Percentiles rank a stretch among this genome's conserved stretches.
phyloP scores from a whole-genome alignment of 2,329 filamentous ascomycete species.

The Colletotrichum magnum region DNA sequence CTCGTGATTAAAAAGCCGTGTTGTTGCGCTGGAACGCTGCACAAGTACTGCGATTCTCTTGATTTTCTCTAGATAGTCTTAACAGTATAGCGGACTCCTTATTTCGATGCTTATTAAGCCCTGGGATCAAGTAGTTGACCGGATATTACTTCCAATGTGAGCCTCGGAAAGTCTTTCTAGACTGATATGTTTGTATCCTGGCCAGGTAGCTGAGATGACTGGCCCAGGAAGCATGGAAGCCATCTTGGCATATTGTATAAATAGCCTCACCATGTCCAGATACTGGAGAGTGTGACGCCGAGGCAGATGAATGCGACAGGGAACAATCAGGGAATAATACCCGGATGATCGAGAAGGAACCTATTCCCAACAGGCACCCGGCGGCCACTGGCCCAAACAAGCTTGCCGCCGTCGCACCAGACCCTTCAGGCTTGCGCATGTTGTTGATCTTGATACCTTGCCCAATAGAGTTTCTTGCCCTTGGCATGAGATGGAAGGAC shows the following conservation, averaged over 20 bases:
- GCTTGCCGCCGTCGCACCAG: constrained; percentile 18
- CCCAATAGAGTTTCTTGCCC: constrained; percentile 3
- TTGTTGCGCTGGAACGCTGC: too few species aligned
- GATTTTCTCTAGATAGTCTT: too few species aligned
- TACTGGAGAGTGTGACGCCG: not conserved
- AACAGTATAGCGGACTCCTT: too few species aligned
- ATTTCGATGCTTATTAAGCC: too few species aligned
- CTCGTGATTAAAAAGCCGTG: too few species aligned
- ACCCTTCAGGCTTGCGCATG: not conserved
- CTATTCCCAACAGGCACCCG: not conserved
- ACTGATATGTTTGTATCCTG: too few species aligned
- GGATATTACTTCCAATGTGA: too few species aligned
- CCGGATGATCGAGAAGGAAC: constrained; percentile 1
- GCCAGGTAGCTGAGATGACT: not conserved
- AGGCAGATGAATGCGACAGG: constrained; percentile 1
- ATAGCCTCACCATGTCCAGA: not conserved
- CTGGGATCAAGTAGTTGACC: too few species aligned
- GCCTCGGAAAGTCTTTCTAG: too few species aligned
- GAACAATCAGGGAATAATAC: constrained; percentile 11
- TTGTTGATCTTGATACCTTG: constrained; percentile 34
- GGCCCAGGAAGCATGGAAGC: not conserved
- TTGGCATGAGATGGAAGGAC: constrained; percentile 16
- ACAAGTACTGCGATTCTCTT: too few species aligned
- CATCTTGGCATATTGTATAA: not conserved
- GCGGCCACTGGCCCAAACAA: constrained; percentile 2